These are phyloP conservation scores for Copromyces sp. DNA, from an alignment of 495 filamentous ascomycete genomes.

Conservation along the genomic window DNA sequence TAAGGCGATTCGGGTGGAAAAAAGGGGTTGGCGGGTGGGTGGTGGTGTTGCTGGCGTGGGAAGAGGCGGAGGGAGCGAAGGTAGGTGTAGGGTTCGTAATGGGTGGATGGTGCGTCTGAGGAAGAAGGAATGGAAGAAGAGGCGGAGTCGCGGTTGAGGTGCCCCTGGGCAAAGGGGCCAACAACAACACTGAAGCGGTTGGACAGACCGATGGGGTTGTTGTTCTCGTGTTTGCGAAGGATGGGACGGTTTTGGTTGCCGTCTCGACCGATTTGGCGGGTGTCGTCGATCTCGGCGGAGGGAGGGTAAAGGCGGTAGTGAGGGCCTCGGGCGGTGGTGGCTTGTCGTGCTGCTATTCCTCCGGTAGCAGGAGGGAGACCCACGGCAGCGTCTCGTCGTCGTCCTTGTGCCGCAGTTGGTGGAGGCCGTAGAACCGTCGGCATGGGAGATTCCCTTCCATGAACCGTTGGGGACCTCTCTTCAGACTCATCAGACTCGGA, in stretches of 20 bases:
- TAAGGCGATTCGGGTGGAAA: neutral
- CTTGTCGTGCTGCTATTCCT: neutral
- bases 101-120: neutral
- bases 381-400: neutral
- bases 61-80: slow-evolving; percentile 9
- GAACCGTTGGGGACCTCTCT: neutral
- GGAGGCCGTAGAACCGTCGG: neutral
- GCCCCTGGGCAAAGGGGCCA: neutral
- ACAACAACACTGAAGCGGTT: neutral
- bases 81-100: slow-evolving; percentile 13
- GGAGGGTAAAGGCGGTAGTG: neutral
- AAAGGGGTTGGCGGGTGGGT: neutral
- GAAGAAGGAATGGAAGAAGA: neutral
- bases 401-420: neutral
- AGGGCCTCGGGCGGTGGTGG: neutral
- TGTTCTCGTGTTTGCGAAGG: neutral
- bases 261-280: neutral
- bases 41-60: neutral
- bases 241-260: neutral
- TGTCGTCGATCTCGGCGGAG: neutral
- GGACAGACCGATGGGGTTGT: neutral
- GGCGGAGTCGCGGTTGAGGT: neutral
- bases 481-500: slow-evolving; percentile 2
- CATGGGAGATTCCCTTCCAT: neutral
- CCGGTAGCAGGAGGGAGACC: neutral